Base-by-base conservation (phyloP, 2,329 filamentous ascomycete species). In the Verticillium klebahnii region DNA sequence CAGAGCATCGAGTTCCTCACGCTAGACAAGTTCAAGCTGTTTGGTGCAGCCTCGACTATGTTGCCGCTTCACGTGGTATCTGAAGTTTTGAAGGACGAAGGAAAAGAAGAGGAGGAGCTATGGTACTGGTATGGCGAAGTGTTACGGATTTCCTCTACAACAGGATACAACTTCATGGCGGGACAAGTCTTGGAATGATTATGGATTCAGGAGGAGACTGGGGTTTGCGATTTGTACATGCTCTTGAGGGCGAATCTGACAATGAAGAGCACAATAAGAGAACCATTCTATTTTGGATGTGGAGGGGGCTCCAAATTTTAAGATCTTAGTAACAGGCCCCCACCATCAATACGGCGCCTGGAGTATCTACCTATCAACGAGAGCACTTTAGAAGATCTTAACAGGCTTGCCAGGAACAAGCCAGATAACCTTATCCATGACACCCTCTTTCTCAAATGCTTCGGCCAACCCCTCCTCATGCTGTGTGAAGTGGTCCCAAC, bases 401-500 rank as follows among this genome's bases (percentile, higher is more conserved):
- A 55, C 57, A 14, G 40, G 36, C 56, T 68, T 59, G 3, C 74
- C 73, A 0, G 67, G 70, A n/a, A 64, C 62, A 29, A 78, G 63
- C 76, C 75, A 79, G 29, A 64, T 58, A 1, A 78, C 29, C 69
- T 40, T 73, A 70, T 3, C 76, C 71, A 8, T 29, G 6, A 80
- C 63, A 0, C 74, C 75, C 36, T 74, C 74, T 17, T 67, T 66
- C 58, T 70, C 66, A 23, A 81, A 74, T 5, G 63, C 71, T 55
- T 67, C 52, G 0, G 34, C 50, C 19, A 80, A 62, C 14, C 70
- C 70, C 4, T 69, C 63, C 4, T 69, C 68, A 39, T 67, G 65
- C 64, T 81, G 71, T 1, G 72, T 73, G 59, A 80, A 81, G 64
- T 82, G 79, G 0, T 65, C 67, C 79, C 79, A 83, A 1, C 71